Percentiles rank a stretch among this genome's conserved stretches.
phyloP scores from a whole-genome alignment of 371 early-diverging fungal genomes.

The Coemansia sp. region DNA sequence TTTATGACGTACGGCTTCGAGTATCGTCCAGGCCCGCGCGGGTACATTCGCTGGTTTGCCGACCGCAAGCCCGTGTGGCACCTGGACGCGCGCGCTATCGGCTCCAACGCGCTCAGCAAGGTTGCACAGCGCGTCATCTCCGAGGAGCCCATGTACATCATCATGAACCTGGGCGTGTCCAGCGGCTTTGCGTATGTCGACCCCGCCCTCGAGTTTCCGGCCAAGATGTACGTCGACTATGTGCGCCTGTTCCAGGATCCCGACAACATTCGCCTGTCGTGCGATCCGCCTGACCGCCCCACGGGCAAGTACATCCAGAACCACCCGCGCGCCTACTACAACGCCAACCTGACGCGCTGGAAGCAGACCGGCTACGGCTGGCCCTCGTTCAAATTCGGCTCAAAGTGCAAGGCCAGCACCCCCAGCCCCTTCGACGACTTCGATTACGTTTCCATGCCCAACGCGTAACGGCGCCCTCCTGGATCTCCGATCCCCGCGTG shows the following conservation, averaged over 20 bases:
- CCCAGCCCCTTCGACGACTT: slow-evolving; percentile 23
- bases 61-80: slow-evolving; percentile 53
- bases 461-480: slow-evolving; percentile 1
- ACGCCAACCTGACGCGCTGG: slow-evolving; percentile 50
- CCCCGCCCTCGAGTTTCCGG: slow-evolving; percentile 48
- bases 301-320: slow-evolving; percentile 56
- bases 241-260: slow-evolving; percentile 58
- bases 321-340: slow-evolving; percentile 53
- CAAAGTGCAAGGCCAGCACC: slow-evolving; percentile 40
- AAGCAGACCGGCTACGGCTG: slow-evolving; percentile 47
- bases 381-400: slow-evolving; percentile 48
- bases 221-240: slow-evolving; percentile 56
- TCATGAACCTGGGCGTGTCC: slow-evolving; percentile 57
- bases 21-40: slow-evolving; percentile 53
- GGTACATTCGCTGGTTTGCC: slow-evolving; percentile 53
- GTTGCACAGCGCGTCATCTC: slow-evolving; percentile 52
- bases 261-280: slow-evolving; percentile 55
- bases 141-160: slow-evolving; percentile 58
- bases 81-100: slow-evolving; percentile 51
- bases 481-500: slow-evolving; percentile 4
- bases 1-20: slow-evolving; percentile 54
- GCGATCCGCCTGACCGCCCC: slow-evolving; percentile 55
- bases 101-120: slow-evolving; percentile 49
- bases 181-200: slow-evolving; percentile 50
- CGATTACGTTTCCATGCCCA: slow-evolving; percentile 34